Evolutionary conservation across 75 land plant genomes (phyloP).

Genomic region (Ceratopteris richardii): DNA sequence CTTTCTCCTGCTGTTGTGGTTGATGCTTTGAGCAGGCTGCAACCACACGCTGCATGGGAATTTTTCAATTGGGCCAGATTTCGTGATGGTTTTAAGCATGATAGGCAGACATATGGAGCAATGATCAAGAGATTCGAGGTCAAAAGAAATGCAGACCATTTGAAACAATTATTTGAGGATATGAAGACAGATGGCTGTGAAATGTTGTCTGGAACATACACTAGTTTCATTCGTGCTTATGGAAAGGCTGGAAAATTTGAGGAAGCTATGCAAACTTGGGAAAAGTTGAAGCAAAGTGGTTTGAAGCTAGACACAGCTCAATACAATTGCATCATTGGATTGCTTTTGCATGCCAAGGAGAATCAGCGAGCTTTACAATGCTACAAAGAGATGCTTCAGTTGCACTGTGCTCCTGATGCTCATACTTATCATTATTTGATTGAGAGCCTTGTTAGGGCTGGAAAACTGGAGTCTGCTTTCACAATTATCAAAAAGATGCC

Average conservation of each 20-base stretch:
- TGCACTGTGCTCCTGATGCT: background rate
- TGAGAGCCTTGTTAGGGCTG: background rate
- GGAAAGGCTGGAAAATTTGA: constrained; percentile 5
- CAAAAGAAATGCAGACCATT: background rate
- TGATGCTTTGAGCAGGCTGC: background rate
- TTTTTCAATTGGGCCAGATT: constrained; percentile 1
- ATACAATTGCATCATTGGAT: background rate
- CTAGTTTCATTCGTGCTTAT: constrained; percentile 3
- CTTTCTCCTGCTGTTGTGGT: background rate
- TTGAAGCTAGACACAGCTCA: background rate
- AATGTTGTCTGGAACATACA: background rate
- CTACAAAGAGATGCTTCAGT: constrained; percentile 4
- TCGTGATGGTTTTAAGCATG: background rate
- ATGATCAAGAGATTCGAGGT: background rate
- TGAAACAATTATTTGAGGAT: background rate
- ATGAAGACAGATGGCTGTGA: constrained; percentile 1
- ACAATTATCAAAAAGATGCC: constrained; percentile 2
- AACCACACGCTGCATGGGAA: background rate
- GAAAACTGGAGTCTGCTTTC: background rate
- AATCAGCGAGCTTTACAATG: background rate
- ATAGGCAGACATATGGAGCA: background rate
- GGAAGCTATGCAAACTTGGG: background rate
- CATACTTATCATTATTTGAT: background rate
- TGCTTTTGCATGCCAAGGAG: background rate
- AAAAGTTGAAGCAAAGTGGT: background rate